Evolutionary conservation across 495 filamentous ascomycete genomes (phyloP).

Genomic region (Neurospora intermedia): DNA sequence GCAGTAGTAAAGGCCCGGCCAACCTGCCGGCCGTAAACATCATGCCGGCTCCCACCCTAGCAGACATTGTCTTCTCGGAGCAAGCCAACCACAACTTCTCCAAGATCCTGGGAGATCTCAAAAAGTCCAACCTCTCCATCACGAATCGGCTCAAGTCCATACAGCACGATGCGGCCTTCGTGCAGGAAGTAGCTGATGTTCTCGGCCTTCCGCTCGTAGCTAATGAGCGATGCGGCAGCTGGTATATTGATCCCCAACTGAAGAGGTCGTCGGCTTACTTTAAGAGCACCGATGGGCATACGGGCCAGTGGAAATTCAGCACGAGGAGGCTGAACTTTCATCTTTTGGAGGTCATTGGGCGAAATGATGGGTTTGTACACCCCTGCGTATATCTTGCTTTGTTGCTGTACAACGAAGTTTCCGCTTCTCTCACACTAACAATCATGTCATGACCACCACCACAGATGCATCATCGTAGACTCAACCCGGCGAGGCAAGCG

Average conservation of each 20-base stretch:
- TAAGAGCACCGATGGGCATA: constrained; percentile 95
- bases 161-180: constrained; percentile 55
- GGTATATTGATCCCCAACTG: constrained; percentile 67
- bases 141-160: constrained; percentile 71
- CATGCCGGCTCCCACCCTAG: constrained; percentile 18
- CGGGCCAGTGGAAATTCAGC: constrained; percentile 81
- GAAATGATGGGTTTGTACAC: constrained; percentile 49
- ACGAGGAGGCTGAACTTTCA: constrained; percentile 74
- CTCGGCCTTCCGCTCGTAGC: constrained; percentile 69
- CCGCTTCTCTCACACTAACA: not conserved
- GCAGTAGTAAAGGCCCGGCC: not conserved
- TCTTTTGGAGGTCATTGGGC: constrained; percentile 51
- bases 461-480: constrained; percentile 82
- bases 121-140: constrained; percentile 64
- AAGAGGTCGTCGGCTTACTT: constrained; percentile 76
- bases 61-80: constrained; percentile 38
- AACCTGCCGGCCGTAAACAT: not conserved
- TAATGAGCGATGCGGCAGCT: constrained; percentile 90
- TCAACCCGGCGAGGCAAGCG: constrained; percentile 89
- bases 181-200: constrained; percentile 39
- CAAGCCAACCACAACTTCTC: constrained; percentile 46
- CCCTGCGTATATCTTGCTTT: not conserved
- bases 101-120: constrained; percentile 46
- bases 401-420: not conserved
- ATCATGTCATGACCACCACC: constrained; percentile 21